Conservation (phyloP, 257 asterid genomes). For the Prunella vulgaris region DNA sequence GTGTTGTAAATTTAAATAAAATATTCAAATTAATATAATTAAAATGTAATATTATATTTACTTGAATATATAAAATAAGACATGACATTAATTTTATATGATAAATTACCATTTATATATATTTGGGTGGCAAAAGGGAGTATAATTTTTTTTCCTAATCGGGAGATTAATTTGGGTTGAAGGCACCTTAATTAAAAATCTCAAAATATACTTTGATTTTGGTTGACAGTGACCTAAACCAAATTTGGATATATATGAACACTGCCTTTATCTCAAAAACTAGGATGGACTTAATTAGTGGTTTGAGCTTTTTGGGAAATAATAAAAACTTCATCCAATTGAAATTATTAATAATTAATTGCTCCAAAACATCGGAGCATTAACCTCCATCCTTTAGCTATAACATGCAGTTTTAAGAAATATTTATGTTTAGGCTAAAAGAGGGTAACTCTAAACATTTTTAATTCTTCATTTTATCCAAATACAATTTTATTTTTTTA, state of each 20-base stretch:
- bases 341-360: not conserved
- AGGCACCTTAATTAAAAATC: constrained; percentile 1
- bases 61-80: too few relatives aligned
- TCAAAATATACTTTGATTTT: constrained; percentile 23
- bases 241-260: not conserved
- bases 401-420: too few relatives aligned
- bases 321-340: not conserved
- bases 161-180: constrained; percentile 1
- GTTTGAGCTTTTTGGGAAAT: not conserved
- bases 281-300: not conserved
- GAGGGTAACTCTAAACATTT: too few relatives aligned
- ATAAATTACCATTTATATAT: too few relatives aligned
- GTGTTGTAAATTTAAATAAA: too few relatives aligned
- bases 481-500: too few relatives aligned
- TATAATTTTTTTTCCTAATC: not conserved
- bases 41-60: too few relatives aligned
- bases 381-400: not conserved
- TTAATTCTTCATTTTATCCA: too few relatives aligned
- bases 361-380: not conserved
- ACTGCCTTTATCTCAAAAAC: not conserved
- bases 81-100: too few relatives aligned
- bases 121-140: constrained; percentile 5
- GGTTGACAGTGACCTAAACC: constrained; percentile 25
- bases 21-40: too few relatives aligned
- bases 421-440: too few relatives aligned